Evolutionary conservation across 129 eudicot species (phyloP).

Genomic region (Arctium minus): DNA sequence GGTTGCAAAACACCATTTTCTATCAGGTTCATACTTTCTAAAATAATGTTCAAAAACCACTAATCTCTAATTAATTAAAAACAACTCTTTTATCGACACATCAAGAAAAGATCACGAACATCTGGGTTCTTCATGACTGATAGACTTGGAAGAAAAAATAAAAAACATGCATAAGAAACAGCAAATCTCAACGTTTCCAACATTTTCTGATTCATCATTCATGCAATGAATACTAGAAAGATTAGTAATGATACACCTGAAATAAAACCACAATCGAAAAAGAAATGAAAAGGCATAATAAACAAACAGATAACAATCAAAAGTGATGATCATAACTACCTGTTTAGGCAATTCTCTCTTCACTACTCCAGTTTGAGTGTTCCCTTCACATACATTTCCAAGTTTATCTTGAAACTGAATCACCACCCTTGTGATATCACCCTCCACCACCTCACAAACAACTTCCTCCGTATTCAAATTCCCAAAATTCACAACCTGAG

Average conservation of each 20-base stretch:
- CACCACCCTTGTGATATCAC: conserved; percentile 77
- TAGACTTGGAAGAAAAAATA: background rate
- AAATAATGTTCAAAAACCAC: background rate
- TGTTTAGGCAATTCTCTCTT: conserved; percentile 70
- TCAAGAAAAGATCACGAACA: background rate
- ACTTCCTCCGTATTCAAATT: conserved; percentile 77
- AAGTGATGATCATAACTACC: conserved; percentile 36
- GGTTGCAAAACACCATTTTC: background rate
- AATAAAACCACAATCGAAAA: background rate
- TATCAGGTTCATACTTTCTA: background rate
- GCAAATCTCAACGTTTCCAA: background rate
- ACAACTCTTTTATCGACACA: background rate
- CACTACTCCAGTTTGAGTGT: conserved; percentile 65
- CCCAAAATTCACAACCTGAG: conserved; percentile 89
- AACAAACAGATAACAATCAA: background rate
- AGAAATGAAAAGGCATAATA: background rate
- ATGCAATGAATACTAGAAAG: background rate
- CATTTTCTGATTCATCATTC: background rate
- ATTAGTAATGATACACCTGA: background rate
- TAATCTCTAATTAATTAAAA: background rate
- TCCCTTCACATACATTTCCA: conserved; percentile 90
- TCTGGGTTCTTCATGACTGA: background rate
- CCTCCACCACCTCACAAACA: conserved; percentile 96
- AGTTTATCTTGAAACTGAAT: conserved; percentile 90
- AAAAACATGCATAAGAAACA: background rate